Evolutionary conservation across 148 eudicot species (phyloP), one percentile per base, ranked within the genome.

Genomic region (Rhododendron williamsianum): DNA sequence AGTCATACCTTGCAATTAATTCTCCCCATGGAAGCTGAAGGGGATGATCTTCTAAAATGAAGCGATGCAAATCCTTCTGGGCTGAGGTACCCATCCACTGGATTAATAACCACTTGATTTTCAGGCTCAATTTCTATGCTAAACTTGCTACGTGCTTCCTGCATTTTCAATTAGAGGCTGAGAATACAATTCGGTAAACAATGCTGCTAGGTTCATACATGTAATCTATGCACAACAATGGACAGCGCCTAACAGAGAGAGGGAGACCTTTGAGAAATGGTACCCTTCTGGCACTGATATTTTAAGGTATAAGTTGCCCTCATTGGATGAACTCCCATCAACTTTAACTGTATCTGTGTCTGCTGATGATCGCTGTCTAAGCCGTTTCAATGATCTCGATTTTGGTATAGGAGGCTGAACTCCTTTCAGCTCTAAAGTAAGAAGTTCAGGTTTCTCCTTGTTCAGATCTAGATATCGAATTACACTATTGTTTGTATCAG

Each of bases 111-210:
- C 33, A 94, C 90, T 63, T 95, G 92, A 87, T 94, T 89, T 52
- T 95, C 98, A 46, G 95, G 97, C 85, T 96, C 97, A 38, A 88
- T 72, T 65, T 93, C 99, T 36, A 90, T 91, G 76, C 83, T 91
- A 91, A 91, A 95, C 87, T 94, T 96, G 89, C 97, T 94, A 60
- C 91, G 94, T 71, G 99, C 99, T 93, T 96, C 99, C 99, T 96
- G 89, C 90, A 90, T 72, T 84, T 80, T 7, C 30, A 49, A 58
- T 16, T 33, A 56, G 56, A 77, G 43, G 41, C 23, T 6, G 25
- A 56, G 11, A n/a, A 19, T 38, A 78, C 52, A 27, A 84, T n/a
- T 45, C 15, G 30, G 56, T 38, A 25, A 18, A 25, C 27, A n/a
- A 54, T 80, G 73, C 58, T 49, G 41, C 73, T 19, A 77, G 72